Conservation (phyloP, 768 basidiomycete genomes). For the Rhizopogon sp. region DNA sequence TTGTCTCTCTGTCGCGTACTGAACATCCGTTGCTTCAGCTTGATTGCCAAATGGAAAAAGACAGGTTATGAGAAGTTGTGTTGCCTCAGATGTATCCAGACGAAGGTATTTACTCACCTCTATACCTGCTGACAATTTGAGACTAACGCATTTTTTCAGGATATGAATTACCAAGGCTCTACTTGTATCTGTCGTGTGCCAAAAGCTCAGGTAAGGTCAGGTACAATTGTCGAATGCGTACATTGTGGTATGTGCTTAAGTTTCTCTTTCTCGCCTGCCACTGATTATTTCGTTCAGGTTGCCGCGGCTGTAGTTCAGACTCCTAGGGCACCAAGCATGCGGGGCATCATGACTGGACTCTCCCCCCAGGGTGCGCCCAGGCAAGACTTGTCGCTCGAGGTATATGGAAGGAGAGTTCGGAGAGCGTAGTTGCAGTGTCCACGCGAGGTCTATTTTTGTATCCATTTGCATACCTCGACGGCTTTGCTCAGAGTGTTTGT, state of each 20-base stretch:
- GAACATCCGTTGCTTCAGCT: conserved; percentile 37
- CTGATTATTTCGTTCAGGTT: conserved; percentile 45
- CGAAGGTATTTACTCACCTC: conserved; percentile 46
- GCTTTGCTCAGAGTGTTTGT: not conserved
- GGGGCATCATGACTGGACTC: no score
- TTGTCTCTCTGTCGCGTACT: not conserved
- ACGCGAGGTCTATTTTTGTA: not conserved
- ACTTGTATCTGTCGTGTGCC: conserved; percentile 98
- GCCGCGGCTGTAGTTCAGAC: conserved; percentile 88
- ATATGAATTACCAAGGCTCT: conserved; percentile 99
- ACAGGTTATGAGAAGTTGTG: conserved; percentile 97
- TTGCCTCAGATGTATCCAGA: conserved; percentile 95
- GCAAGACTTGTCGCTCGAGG: conserved; percentile 43
- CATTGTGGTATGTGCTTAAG: conserved; percentile 76
- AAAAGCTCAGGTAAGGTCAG: conserved; percentile 85
- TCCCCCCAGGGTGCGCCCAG: not conserved
- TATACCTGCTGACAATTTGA: conserved; percentile 6
- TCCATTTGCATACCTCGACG: not conserved
- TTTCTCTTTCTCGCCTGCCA: not conserved
- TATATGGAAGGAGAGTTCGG: conserved; percentile 41
- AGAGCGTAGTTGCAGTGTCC: conserved; percentile 19
- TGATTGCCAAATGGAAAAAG: conserved; percentile 99
- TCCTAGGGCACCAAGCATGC: conserved; percentile 36
- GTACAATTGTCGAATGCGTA: conserved; percentile 92
- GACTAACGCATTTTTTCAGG: conserved; percentile 40